Base-by-base conservation (phyloP, 2,329 filamentous ascomycete species). In the Coniochaeta sp. region DNA sequence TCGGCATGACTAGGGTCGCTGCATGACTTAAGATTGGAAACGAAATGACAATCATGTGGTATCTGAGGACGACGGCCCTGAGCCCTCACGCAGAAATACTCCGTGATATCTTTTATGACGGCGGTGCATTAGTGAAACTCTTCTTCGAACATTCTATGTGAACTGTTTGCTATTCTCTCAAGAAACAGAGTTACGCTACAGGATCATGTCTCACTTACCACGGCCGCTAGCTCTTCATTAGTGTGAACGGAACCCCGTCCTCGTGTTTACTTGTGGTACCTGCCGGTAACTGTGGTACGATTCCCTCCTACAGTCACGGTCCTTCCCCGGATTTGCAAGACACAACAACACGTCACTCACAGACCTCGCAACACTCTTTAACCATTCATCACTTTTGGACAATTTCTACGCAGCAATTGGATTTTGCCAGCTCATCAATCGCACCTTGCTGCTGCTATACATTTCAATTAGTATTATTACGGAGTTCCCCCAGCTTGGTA, bases 1-100 rank as follows among this genome's bases (percentile, higher is more conserved):
- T 47, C 34, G 38, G 58, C 26, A 6, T 14, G 31, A 59, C 47
- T 52, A 24, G 47, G 47, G 24, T n/a, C 16, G 43, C 47, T 28
- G 38, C 28, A 47, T 44, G 54, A 60, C 44, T 58, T 58, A 55
- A 58, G 55, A 38, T 58, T 44, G 43, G 44, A 61, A 33, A 57
- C 60, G 60, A 66, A 65, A 66, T 65, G 64, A 64, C 43, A 28
- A 31, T 52, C 47, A 52, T 52, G 47, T 52, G 22, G 24, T 31
- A 28, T 52, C 16, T 50, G 7, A 50, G 28, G 5, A 50, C 6
- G 24, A 50, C 57, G 57, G n/a, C n/a, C n/a, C 52, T 61, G 57
- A 60, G 57, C 61, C 54, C 60, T 47, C 60, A 59, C 57, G 40
- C 60, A 52, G 24, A 52, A 28, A 26, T 22, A 28, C 11, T 31